Conservation (phyloP, 108 stramenopile genomes). For the Mediolabrus comicus region DNA sequence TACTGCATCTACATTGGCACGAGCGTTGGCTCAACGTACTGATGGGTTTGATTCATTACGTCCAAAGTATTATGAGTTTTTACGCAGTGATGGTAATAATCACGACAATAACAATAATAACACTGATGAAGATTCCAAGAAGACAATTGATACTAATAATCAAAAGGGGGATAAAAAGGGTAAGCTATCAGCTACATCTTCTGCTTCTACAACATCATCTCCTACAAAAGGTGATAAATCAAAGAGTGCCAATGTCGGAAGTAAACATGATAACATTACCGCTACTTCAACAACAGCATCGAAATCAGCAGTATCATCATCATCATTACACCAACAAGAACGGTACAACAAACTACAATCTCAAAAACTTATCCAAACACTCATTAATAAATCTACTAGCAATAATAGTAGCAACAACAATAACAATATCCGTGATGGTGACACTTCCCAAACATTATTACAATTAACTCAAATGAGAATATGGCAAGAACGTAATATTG, state of each 20-base stretch:
- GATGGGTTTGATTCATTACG: conserved; percentile 30
- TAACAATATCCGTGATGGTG: conserved; percentile 25
- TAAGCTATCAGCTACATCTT: background rate
- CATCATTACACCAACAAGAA: background rate
- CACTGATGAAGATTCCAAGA: conserved; percentile 35
- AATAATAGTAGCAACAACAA: no score
- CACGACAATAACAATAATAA: background rate
- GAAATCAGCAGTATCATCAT: background rate
- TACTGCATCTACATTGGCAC: conserved; percentile 26
- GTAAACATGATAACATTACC: background rate
- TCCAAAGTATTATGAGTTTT: conserved; percentile 27
- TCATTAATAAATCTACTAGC: no score
- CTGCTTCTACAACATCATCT: background rate
- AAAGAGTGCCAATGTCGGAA: background rate
- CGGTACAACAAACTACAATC: background rate
- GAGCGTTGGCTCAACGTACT: conserved; percentile 31
- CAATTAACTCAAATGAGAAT: conserved; percentile 29
- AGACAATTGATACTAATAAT: conserved; percentile 37
- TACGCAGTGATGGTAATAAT: conserved; percentile 29
- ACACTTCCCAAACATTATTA: conserved; percentile 20
- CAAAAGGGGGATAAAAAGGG: conserved; percentile 33
- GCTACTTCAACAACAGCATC: background rate
- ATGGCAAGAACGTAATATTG: conserved; percentile 38
- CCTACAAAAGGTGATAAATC: conserved; percentile 5
- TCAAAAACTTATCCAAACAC: background rate